Conservation (phyloP, 306 rosid species). For the Cicer judaicum region DNA sequence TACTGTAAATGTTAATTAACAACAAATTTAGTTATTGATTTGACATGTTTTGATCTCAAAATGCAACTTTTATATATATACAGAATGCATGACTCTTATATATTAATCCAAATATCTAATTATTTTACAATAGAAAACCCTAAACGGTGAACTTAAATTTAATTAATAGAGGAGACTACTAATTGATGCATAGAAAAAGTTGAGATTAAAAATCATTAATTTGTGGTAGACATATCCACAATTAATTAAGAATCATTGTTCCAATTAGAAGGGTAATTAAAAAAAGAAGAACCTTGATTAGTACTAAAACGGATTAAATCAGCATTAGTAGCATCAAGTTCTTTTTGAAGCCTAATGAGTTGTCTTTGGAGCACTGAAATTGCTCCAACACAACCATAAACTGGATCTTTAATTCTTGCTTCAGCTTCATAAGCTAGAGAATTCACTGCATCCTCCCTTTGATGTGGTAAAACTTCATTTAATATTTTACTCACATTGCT, state of each 20-base stretch:
- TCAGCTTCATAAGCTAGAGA: constrained; percentile 95
- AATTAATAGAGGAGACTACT: background rate
- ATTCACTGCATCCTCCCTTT: constrained; percentile 85
- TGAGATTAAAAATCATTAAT: constrained; percentile 40
- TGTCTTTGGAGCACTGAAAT: constrained; percentile 85
- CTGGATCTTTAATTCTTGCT: constrained; percentile 90
- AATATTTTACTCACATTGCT: constrained; percentile 88
- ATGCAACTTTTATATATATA: too few relatives aligned
- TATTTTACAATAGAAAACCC: constrained; percentile 42
- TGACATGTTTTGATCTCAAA: too few relatives aligned
- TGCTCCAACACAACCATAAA: constrained; percentile 90
- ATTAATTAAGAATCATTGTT: constrained; percentile 40
- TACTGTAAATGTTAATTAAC: too few relatives aligned
- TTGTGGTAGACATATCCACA: constrained; percentile 45
- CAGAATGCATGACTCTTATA: too few relatives aligned
- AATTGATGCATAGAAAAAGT: constrained; percentile 22
- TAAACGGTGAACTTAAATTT: constrained; percentile 27
- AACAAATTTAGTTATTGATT: too few relatives aligned
- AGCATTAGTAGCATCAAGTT: constrained; percentile 81
- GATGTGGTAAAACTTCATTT: constrained; percentile 79
- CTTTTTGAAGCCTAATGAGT: constrained; percentile 80
- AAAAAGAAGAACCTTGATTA: constrained; percentile 39
- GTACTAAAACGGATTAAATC: constrained; percentile 65
- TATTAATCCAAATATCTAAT: background rate
- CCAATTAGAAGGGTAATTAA: constrained; percentile 47